Evolutionary conservation across 441 rosid genomes (phyloP).

Genomic region (Gossypium schwendimanii): DNA sequence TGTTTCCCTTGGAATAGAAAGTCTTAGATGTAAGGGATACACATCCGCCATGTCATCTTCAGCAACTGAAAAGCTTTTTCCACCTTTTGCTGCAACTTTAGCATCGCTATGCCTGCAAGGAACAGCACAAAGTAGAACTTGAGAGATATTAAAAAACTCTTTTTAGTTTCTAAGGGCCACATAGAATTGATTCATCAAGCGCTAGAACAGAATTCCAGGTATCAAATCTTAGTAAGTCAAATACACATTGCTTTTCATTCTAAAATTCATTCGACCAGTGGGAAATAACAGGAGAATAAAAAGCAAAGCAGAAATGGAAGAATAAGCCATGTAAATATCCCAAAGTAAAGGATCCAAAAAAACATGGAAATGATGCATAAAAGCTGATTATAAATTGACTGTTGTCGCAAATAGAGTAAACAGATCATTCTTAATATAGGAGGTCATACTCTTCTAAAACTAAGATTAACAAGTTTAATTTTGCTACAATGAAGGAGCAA

Average conservation of each 20-base stretch:
- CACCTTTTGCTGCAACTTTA: conserved; percentile 55
- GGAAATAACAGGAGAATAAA: background rate
- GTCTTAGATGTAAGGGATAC: conserved; percentile 84
- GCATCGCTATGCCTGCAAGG: conserved; percentile 65
- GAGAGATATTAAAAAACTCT: conserved; percentile 2
- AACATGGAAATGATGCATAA: background rate
- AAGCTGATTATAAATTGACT: background rate
- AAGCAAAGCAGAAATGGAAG: background rate
- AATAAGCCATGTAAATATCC: background rate
- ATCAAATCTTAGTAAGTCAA: background rate
- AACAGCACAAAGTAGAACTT: conserved; percentile 3
- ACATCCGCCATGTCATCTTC: conserved; percentile 94
- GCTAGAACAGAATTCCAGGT: background rate
- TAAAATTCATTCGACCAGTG: background rate
- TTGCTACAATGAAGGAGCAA: background rate
- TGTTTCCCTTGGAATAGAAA: conserved; percentile 60
- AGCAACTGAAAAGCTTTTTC: conserved; percentile 63
- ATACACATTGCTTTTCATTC: background rate
- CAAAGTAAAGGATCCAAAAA: background rate
- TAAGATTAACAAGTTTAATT: background rate
- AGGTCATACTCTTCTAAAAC: background rate
- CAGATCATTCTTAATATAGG: background rate
- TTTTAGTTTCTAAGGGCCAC: background rate
- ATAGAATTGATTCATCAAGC: conserved; percentile 13
- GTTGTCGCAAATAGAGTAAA: background rate